phyloP scores from a whole-genome alignment of 2,329 filamentous ascomycete genomes.

The Stagonosporopsis tanaceti region DNA sequence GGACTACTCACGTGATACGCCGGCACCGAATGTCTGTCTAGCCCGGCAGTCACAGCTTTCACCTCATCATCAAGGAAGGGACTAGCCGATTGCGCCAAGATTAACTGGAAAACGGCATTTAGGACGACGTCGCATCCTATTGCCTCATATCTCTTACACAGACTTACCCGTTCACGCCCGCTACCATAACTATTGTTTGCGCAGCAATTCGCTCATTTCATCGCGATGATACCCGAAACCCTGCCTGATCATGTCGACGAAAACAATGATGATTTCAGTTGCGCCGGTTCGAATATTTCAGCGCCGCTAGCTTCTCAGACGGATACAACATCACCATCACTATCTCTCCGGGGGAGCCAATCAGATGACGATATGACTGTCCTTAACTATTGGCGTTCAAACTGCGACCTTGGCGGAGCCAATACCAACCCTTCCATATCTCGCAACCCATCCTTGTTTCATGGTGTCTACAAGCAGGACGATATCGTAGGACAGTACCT shows the following conservation, averaged over 20 bases:
- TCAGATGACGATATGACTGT: background rate
- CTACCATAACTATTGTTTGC: background rate
- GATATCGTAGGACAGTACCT: conserved; percentile 10
- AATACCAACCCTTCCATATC: background rate
- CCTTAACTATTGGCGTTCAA: background rate
- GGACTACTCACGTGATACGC: background rate
- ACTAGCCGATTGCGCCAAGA: background rate
- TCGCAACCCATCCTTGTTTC: background rate
- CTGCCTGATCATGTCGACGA: background rate
- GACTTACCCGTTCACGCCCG: background rate
- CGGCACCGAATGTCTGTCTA: background rate
- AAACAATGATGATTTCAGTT: background rate
- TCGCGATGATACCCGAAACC: background rate
- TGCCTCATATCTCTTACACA: conserved; percentile 4
- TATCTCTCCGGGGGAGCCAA: background rate
- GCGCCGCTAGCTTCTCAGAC: background rate
- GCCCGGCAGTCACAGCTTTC: background rate
- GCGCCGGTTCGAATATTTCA: background rate
- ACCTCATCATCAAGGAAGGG: background rate
- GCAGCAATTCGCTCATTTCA: background rate
- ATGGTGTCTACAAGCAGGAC: background rate
- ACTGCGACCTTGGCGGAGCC: too few species aligned
- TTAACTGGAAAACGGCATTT: background rate
- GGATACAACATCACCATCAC: conserved; percentile 3
- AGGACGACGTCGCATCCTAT: background rate